Evolutionary conservation across 169 alveolate species (phyloP), one percentile per base, ranked within the genome.

Genomic region (Plasmodium berghei): DNA sequence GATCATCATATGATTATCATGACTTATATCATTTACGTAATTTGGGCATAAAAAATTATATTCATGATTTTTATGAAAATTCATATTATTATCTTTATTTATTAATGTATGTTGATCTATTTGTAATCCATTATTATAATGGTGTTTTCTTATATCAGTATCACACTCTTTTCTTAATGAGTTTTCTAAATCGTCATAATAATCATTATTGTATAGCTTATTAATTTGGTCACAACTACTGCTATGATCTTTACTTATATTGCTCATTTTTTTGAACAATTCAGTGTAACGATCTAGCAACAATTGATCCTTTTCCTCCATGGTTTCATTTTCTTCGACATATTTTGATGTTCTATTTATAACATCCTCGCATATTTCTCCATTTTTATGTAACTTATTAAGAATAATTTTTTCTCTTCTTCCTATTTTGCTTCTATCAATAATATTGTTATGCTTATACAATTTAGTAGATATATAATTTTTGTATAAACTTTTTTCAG

Each of bases 381-480:
- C 62, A 12, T 46, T n/a, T 42, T 42, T 10, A 1, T 26, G n/a
- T 61, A 9, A 28, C 54, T 10, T 72, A 0, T 22, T 18, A 59
- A 10, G 49, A 6, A 24, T 40, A 18, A 59, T 18, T 28, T 9
- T 18, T 18, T 59, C 88, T 26, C 46, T 61, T 48, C 20, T 40
- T 49, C 62, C 73, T 40, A 20, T 72, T 18, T 42, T 73, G 48
- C 24, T 42, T 49, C 24, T 16, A 49, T 73, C 73, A 45, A 77
- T 40, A 26, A 52, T 8, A 12, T 49, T 77, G 18, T 45, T 66
- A 46, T 22, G 56, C 40, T 45, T 69, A 83, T 83, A 83, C 73
- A 83, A 20, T 67, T 66, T 67, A 9, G 86, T 83, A 12, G 90
- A 83, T 12, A 83, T 22, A 64, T 83, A 83, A 69, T 83, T 28